Base-by-base conservation (phyloP, 106 monocot genomes). In the Dioscorea dumetorum region DNA sequence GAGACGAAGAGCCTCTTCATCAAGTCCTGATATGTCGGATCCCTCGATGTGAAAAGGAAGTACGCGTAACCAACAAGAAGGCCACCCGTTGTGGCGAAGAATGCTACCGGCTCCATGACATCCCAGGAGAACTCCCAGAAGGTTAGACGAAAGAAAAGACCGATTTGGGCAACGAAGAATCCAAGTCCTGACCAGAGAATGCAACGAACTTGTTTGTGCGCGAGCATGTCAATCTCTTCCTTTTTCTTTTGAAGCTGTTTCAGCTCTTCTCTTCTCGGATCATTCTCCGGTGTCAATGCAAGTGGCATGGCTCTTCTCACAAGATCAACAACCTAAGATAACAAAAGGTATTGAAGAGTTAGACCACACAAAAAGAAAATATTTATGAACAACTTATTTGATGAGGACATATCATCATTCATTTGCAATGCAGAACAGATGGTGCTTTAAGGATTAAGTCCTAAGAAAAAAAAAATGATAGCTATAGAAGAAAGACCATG, bases 71-170 rank as follows among this genome's bases (percentile, higher is more conserved):
- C 87, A 4, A 87, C 61, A 4, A 89, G 18, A 2, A 91, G 75
- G 18, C 97, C 89, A 12, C 84, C 58, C n/a, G 92, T 87, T 3
- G 97, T 92, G 4, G 82, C 48, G 78, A 97, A 97, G 76, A 87
- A 97, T 0, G 97, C 82, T 5, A 97, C 76, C 0, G 97, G 97
- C 48, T 97, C 97, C 97, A 97, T 97, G 28, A 97, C 89, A 64
- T 97, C 97, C 97, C 97, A 97, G 0, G 97, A 97, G 83, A 92
- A 92, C 70, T 97, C 97, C 97, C 97, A 97, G 73, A 97, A 97
- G 3, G 97, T 92, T 6, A 97, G 84, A 18, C 97, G 77, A 35
- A 91, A 92, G 77, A 97, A 97, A 59, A 97, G 82, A 16, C 97
- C 84, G n/a, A 88, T 67, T 48, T 97, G 92, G 14, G 57, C 51